These are phyloP conservation scores for Balakata baccata DNA, from an alignment of 345 rosid genomes.

Conservation along the genomic window DNA sequence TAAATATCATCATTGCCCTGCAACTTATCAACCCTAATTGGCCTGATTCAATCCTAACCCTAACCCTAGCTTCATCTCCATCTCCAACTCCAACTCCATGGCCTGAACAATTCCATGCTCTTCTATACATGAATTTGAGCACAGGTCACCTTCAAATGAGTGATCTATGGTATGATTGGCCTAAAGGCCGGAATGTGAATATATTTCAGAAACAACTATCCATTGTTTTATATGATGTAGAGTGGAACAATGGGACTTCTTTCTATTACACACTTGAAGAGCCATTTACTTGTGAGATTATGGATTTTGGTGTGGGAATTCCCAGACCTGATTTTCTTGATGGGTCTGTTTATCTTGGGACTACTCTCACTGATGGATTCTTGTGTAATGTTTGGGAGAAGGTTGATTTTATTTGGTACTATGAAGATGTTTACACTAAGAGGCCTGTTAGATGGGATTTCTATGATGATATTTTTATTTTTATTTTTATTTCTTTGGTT, in stretches of 20 bases:
- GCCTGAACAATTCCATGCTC: conserved; percentile 42
- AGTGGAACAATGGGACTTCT: conserved; percentile 44
- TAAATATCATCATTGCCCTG: not conserved
- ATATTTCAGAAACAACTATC: conserved; percentile 35
- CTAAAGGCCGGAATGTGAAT: conserved; percentile 33
- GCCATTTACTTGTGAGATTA: conserved; percentile 16
- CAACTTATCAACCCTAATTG: conserved; percentile 8
- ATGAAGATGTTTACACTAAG: conserved; percentile 33
- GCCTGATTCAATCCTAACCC: not conserved
- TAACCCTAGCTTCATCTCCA: no score
- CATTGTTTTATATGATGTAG: conserved; percentile 20
- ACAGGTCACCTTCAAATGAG: conserved; percentile 17
- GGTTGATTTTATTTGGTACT: conserved; percentile 37
- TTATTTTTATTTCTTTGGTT: no score
- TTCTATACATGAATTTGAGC: conserved; percentile 29
- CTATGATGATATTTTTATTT: conserved; percentile 21
- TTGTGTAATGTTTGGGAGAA: conserved; percentile 44
- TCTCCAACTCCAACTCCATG: conserved; percentile 30
- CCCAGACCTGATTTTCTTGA: conserved; percentile 45
- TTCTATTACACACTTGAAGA: conserved; percentile 29
- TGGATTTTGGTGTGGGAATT: conserved; percentile 30
- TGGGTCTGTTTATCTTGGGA: conserved; percentile 34
- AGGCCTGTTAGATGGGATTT: conserved; percentile 39
- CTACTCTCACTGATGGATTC: conserved; percentile 32
- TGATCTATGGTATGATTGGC: conserved; percentile 42